These are phyloP conservation scores for Leishmania braziliensis DNA, from an alignment of 208 protist species.

Conservation along the genomic window DNA sequence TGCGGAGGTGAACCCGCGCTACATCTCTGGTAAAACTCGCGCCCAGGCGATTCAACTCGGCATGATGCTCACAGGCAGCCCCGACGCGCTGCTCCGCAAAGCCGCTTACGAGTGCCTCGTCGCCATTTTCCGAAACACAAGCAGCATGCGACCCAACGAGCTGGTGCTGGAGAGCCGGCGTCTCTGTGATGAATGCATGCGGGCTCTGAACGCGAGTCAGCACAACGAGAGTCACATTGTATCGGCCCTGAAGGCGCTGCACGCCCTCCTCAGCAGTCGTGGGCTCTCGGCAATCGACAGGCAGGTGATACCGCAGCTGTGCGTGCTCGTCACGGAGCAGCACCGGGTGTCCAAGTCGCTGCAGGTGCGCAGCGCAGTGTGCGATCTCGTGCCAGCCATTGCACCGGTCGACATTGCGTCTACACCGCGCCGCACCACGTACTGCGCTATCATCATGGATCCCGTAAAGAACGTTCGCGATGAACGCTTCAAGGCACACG, in stretches of 20 bases:
- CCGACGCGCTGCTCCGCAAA: constrained; percentile 58
- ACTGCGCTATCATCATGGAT: constrained; percentile 91
- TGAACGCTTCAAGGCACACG: constrained; percentile 74
- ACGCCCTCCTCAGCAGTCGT: constrained; percentile 77
- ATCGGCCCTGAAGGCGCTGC: constrained; percentile 72
- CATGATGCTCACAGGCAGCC: constrained; percentile 67
- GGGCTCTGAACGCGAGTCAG: constrained; percentile 76
- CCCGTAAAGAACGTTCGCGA: constrained; percentile 92
- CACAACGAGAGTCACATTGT: constrained; percentile 84
- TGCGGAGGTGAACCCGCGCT: constrained; percentile 78
- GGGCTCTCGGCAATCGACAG: constrained; percentile 77
- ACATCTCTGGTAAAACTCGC: constrained; percentile 64
- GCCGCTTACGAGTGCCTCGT: constrained; percentile 88
- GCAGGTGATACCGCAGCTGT: constrained; percentile 77
- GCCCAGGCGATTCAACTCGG: constrained; percentile 73
- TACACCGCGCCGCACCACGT: constrained; percentile 64
- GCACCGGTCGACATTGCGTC: constrained; percentile 75
- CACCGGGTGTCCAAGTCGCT: constrained; percentile 79
- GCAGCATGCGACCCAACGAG: constrained; percentile 75
- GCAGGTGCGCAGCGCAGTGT: constrained; percentile 76
- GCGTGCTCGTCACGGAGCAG: constrained; percentile 86
- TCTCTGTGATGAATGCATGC: constrained; percentile 80
- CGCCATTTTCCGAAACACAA: constrained; percentile 74
- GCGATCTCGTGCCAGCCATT: constrained; percentile 88
- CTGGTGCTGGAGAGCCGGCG: constrained; percentile 81